Evolutionary conservation across 1,139 yeast genomes (phyloP).

Genomic region (Geotrichum citri-aurantii): DNA sequence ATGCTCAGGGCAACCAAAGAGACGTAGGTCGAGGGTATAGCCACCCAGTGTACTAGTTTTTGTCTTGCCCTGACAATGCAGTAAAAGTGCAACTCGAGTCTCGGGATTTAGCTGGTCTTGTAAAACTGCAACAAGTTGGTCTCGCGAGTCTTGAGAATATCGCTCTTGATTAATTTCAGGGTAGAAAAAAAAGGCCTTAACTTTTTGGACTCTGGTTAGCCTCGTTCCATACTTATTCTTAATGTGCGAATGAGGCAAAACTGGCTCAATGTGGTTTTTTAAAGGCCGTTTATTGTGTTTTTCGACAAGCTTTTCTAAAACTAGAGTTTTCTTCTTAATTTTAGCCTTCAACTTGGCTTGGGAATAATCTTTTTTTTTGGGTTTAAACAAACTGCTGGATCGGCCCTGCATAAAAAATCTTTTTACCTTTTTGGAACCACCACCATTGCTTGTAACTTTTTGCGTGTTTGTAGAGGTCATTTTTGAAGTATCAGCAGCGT

Average conservation of each 20-base stretch:
- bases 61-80: not conserved
- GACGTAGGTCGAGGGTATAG: constrained; percentile 2
- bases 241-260: not conserved
- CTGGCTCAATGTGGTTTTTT: not conserved
- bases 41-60: constrained; percentile 7
- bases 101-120: not conserved
- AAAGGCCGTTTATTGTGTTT: not conserved
- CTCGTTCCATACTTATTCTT: not conserved
- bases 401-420: not conserved
- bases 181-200: not conserved
- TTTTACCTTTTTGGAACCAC: not conserved
- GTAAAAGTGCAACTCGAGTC: not conserved
- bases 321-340: not conserved
- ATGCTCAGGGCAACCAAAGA: not conserved
- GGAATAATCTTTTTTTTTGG: not conserved
- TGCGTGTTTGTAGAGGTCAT: not conserved
- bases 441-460: not conserved
- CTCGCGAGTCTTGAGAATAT: not conserved
- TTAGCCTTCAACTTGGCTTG: not conserved
- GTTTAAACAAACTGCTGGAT: not conserved
- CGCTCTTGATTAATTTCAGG: not conserved
- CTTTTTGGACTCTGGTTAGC: not conserved
- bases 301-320: not conserved
- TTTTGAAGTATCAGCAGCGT: not conserved
- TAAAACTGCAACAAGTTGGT: constrained; percentile 2